phyloP scores from a whole-genome alignment of 75 land plant species.

The Azolla pinnata region DNA sequence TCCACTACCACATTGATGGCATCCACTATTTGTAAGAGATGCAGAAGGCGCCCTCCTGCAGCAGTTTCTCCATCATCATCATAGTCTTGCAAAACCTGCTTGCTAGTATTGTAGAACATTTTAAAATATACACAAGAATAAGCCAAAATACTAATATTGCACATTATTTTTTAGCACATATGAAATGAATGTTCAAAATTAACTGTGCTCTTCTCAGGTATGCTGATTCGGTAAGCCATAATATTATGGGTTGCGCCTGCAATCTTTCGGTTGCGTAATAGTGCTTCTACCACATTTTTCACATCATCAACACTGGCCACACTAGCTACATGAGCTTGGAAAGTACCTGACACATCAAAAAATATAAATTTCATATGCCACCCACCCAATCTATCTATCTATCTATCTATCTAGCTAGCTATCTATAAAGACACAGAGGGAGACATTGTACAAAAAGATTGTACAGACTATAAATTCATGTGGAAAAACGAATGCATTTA shows the following conservation, averaged over 20 bases:
- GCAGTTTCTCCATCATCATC: slow-evolving; percentile 52
- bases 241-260: slow-evolving; percentile 46
- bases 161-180: too few relatives aligned
- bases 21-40: slow-evolving; percentile 34
- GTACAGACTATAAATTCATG: too few relatives aligned
- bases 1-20: slow-evolving; percentile 41
- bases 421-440: too few relatives aligned
- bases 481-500: too few relatives aligned
- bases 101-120: not conserved
- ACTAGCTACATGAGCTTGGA: slow-evolving; percentile 35
- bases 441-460: too few relatives aligned
- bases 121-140: not conserved
- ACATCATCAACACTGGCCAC: slow-evolving; percentile 21
- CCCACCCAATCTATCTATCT: too few relatives aligned
- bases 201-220: slow-evolving; percentile 30
- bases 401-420: too few relatives aligned
- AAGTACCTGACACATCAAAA: slow-evolving; percentile 31
- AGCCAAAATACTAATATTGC: not conserved
- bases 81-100: slow-evolving; percentile 37
- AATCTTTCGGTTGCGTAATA: slow-evolving; percentile 34
- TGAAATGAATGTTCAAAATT: not conserved
- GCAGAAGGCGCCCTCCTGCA: slow-evolving; percentile 39
- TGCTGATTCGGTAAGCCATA: slow-evolving; percentile 33
- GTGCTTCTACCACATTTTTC: slow-evolving; percentile 31
- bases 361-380: too few relatives aligned